Evolutionary conservation across 169 alveolate species (phyloP).

Genomic region (Plasmodium knowlesi): DNA sequence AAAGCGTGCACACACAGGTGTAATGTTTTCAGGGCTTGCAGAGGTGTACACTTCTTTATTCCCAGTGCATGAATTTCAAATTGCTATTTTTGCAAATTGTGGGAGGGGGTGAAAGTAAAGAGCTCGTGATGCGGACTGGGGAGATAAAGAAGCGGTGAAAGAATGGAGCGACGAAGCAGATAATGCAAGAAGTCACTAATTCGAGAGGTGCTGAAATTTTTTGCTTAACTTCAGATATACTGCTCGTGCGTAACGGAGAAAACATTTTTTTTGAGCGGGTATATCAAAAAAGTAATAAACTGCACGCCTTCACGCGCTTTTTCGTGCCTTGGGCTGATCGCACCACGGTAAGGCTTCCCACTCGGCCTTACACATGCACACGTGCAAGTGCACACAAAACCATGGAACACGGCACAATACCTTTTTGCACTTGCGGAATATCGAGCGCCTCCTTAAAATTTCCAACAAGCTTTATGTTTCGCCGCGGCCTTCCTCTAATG

Average conservation of each 20-base stretch:
- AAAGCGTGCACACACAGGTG: constrained; percentile 11
- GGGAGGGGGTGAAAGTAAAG: background rate
- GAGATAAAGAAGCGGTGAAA: background rate
- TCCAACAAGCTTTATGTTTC: background rate
- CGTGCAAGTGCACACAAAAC: background rate
- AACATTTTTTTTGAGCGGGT: background rate
- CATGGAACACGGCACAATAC: background rate
- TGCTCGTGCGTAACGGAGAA: background rate
- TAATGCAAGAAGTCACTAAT: background rate
- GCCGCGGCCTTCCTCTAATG: background rate
- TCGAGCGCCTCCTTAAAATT: background rate
- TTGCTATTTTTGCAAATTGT: background rate
- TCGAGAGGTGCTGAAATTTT: background rate
- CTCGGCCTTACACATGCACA: background rate
- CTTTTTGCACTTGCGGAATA: background rate
- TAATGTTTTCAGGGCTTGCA: background rate
- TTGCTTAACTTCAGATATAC: background rate
- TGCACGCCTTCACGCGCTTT: background rate
- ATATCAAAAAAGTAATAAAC: background rate
- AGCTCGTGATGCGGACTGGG: background rate
- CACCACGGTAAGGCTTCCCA: background rate
- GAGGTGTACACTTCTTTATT: background rate
- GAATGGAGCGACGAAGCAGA: background rate
- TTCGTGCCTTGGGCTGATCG: background rate
- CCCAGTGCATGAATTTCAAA: background rate